Evolutionary conservation across 2,329 filamentous ascomycete genomes (phyloP).

Genomic region (Ophiostoma sp.): DNA sequence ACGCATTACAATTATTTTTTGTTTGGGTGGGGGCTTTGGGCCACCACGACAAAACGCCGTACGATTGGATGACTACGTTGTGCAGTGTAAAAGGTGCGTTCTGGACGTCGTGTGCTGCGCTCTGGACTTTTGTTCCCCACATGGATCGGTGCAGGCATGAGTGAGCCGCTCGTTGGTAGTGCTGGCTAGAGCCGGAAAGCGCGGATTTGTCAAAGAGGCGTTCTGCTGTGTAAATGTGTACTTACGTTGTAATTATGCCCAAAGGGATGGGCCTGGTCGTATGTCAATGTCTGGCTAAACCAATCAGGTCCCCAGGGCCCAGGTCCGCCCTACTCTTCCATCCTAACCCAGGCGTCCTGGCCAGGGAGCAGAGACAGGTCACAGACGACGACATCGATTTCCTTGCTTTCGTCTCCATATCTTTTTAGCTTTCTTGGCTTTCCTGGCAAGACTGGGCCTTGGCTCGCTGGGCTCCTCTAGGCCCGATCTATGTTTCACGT

Average conservation of each 20-base stretch:
- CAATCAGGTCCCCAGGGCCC: neutral
- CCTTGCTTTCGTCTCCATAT: neutral
- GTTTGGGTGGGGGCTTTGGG: neutral
- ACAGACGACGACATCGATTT: conserved; percentile 3
- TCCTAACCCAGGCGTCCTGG: neutral
- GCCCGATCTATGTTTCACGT: neutral
- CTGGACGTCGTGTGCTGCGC: neutral
- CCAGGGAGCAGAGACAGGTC: neutral
- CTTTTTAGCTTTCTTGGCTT: neutral
- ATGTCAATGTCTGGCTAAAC: neutral
- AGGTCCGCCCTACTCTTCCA: neutral
- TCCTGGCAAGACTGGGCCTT: neutral
- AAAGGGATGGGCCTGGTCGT: neutral
- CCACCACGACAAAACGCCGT: neutral
- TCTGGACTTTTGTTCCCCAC: neutral
- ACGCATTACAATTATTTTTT: neutral
- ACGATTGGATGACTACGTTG: neutral
- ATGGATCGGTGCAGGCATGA: neutral
- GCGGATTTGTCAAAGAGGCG: neutral
- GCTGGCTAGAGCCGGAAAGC: neutral
- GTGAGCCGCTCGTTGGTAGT: neutral
- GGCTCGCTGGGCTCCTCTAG: neutral
- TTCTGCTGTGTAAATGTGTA: neutral
- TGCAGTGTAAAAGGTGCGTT: neutral
- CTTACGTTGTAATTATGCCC: neutral